These are phyloP conservation scores for Micromonas pusilla DNA, from an alignment of 139 green algal genomes.

Conservation along the genomic window DNA sequence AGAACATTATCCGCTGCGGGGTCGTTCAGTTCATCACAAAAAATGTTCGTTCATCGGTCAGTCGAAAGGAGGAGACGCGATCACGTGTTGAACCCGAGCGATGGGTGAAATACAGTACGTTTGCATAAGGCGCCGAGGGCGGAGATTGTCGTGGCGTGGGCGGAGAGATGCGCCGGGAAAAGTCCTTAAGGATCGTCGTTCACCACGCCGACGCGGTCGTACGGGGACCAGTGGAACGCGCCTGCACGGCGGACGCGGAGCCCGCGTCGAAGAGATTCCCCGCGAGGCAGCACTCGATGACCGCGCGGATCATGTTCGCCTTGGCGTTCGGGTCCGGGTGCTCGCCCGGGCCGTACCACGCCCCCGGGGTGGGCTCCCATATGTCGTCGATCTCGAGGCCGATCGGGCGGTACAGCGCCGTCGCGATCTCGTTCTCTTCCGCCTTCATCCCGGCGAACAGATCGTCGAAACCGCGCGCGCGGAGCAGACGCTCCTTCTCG, in stretches of 20 bases:
- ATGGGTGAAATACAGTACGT: no score
- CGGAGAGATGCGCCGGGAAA: no score
- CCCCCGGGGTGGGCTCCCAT: not conserved
- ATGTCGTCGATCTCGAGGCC: not conserved
- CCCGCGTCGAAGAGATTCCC: constrained; percentile 35
- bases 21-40: no score
- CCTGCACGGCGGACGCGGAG: constrained; percentile 23
- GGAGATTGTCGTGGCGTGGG: no score
- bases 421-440: constrained; percentile 9
- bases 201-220: no score
- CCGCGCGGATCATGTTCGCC: not conserved
- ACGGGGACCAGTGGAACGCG: no score
- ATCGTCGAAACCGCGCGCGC: constrained; percentile 6
- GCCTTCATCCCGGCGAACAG: constrained; percentile 27
- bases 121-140: no score
- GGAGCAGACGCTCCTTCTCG: constrained; percentile 30
- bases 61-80: no score
- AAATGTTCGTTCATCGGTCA: no score
- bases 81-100: no score
- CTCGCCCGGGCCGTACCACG: not conserved
- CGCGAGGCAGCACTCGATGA: constrained; percentile 14
- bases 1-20: no score
- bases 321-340: not conserved
- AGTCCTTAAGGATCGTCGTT: no score
- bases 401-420: constrained; percentile 5